Evolutionary conservation across 1,284 basidiomycete genomes (phyloP).

Genomic region (Rhodotorula sp.): DNA sequence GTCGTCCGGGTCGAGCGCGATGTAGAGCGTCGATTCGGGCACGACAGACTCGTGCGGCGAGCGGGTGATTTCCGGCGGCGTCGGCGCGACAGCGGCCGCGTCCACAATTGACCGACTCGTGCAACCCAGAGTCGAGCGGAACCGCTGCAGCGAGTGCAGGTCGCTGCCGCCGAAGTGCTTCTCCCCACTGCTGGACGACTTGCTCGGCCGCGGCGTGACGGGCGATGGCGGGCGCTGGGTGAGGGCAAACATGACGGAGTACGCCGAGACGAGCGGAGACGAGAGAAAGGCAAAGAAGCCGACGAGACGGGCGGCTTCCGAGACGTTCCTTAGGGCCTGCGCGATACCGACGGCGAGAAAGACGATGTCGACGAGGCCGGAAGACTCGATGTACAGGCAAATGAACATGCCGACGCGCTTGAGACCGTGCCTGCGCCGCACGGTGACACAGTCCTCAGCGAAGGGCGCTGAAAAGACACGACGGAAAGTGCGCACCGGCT

Average conservation of each 20-base stretch:
- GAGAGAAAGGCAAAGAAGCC: not conserved
- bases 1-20: slow-evolving; percentile 6
- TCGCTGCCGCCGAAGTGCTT: not conserved
- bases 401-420: not conserved
- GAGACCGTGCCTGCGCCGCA: not conserved
- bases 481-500: too few relatives aligned
- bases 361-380: slow-evolving; percentile 2
- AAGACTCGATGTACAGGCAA: not conserved
- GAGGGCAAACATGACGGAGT: not conserved
- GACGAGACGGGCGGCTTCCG: not conserved
- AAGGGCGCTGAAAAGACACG: too few relatives aligned
- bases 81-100: not conserved
- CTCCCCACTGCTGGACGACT: not conserved
- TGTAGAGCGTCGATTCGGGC: not conserved
- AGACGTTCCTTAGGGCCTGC: not conserved
- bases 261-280: not conserved
- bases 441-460: too few relatives aligned
- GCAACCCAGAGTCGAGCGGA: not conserved
- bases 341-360: not conserved
- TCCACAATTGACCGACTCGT: not conserved
- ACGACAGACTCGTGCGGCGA: not conserved
- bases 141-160: not conserved
- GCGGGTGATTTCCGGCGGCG: not conserved
- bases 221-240: not conserved
- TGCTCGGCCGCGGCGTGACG: not conserved